These are phyloP conservation scores for Hypoxylon lienhwacheense DNA, from an alignment of 495 filamentous ascomycete genomes.

Conservation along the genomic window DNA sequence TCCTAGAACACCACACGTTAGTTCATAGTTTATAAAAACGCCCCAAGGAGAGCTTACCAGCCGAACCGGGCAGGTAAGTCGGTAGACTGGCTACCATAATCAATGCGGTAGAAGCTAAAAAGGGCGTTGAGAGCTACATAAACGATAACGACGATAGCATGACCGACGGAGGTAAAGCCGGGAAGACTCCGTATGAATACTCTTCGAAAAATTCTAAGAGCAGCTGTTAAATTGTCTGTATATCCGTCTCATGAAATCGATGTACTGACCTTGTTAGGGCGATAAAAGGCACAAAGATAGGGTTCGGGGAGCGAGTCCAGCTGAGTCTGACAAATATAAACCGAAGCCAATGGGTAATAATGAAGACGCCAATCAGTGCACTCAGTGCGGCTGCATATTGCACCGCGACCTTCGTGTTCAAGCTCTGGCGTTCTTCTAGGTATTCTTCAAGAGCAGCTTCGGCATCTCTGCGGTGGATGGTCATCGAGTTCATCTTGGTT, in stretches of 20 bases:
- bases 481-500: neutral
- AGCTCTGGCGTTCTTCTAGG: conserved; percentile 35
- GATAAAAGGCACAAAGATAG: conserved; percentile 20
- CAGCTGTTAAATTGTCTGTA: conserved; percentile 8
- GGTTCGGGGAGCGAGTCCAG: conserved; percentile 26
- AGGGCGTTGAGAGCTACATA: conserved; percentile 57
- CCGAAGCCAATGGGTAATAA: conserved; percentile 52
- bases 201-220: conserved; percentile 40
- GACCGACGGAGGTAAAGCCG: conserved; percentile 57
- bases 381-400: conserved; percentile 51
- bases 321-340: conserved; percentile 20
- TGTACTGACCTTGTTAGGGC: conserved; percentile 26
- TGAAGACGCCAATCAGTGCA: conserved; percentile 54
- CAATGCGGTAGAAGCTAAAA: conserved; percentile 52
- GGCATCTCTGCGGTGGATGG: neutral
- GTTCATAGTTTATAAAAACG: neutral
- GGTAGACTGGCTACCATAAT: conserved; percentile 36
- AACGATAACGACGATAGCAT: conserved; percentile 46
- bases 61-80: conserved; percentile 49
- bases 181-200: conserved; percentile 49
- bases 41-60: conserved; percentile 46
- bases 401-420: conserved; percentile 41
- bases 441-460: conserved; percentile 18
- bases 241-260: neutral
- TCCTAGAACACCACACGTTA: conserved; percentile 44